phyloP scores from a whole-genome alignment of 2,329 filamentous ascomycete genomes.

The Stagonosporopsis tanaceti region DNA sequence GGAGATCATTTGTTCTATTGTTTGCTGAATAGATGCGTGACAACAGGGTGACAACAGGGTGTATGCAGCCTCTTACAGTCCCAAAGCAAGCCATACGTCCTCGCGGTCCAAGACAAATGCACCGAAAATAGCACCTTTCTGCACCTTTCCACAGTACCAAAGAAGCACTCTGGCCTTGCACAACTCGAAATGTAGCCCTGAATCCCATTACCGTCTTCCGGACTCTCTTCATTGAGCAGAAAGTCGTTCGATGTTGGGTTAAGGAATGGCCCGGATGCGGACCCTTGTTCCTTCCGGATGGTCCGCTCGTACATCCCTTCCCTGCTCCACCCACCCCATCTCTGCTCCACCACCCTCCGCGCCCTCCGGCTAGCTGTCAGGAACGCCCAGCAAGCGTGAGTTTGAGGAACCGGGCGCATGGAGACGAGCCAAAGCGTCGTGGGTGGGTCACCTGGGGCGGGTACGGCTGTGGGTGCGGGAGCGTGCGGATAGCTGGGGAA shows the following conservation, averaged over 20 bases:
- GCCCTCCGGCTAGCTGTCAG: no score
- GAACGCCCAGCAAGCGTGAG: no score
- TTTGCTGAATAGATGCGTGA: no score
- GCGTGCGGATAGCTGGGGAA: neutral
- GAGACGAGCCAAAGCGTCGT: neutral
- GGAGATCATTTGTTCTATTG: no score
- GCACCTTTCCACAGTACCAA: no score
- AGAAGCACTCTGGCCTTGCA: neutral
- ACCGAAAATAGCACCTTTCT: neutral
- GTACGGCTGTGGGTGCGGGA: neutral
- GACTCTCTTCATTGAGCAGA: no score
- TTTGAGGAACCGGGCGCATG: neutral
- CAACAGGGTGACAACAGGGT: no score
- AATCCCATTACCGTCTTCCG: neutral
- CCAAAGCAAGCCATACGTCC: neutral
- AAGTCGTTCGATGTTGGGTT: neutral
- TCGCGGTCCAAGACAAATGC: neutral
- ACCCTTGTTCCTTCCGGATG: neutral
- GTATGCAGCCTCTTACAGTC: neutral
- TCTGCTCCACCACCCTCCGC: neutral
- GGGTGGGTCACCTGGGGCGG: neutral
- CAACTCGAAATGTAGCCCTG: neutral
- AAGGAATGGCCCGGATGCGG: neutral
- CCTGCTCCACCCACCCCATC: neutral
- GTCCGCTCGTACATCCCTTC: conserved; percentile 9